Evolutionary conservation across 495 filamentous ascomycete species (phyloP).

Genomic region (Bryoglossum gracile): DNA sequence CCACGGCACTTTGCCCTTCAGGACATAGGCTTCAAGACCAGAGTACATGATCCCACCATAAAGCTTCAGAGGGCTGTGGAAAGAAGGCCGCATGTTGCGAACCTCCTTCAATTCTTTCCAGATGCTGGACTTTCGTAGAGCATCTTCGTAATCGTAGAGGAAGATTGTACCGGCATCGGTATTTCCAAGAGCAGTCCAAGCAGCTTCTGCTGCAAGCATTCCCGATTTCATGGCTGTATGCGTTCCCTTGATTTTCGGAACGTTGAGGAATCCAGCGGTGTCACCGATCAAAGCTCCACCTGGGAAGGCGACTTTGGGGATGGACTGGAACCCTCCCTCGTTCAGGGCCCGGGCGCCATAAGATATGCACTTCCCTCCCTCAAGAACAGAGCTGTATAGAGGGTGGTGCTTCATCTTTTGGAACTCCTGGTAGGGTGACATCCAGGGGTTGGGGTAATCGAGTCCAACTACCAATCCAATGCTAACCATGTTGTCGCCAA

Average conservation of each 20-base stretch:
- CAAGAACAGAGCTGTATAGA: slow-evolving; percentile 68
- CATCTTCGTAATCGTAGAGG: slow-evolving; percentile 89
- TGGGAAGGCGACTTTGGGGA: slow-evolving; percentile 93
- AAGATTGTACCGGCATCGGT: slow-evolving; percentile 64
- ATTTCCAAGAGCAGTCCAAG: slow-evolving; percentile 64
- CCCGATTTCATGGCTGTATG: slow-evolving; percentile 97
- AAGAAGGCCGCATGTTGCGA: slow-evolving; percentile 94
- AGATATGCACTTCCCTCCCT: slow-evolving; percentile 95
- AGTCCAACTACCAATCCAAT: slow-evolving; percentile 90
- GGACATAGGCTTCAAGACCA: slow-evolving; percentile 79
- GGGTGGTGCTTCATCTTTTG: slow-evolving; percentile 99
- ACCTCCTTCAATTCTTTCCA: slow-evolving; percentile 94
- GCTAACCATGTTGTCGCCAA: slow-evolving; percentile 93
- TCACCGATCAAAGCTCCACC: slow-evolving; percentile 95
- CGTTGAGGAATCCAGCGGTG: slow-evolving; percentile 93
- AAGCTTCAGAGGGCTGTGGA: slow-evolving; percentile 75
- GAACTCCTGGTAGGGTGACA: slow-evolving; percentile 93
- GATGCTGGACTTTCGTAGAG: slow-evolving; percentile 77
- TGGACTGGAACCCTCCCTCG: slow-evolving; percentile 95
- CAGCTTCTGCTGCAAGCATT: slow-evolving; percentile 91
- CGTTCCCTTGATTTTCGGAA: slow-evolving; percentile 97
- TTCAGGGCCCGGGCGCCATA: slow-evolving; percentile 91
- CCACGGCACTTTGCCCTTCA: slow-evolving; percentile 86
- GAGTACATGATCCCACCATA: slow-evolving; percentile 91
- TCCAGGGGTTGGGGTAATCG: slow-evolving; percentile 95